These are phyloP conservation scores for Leccinum variicolor DNA, from an alignment of 768 basidiomycete species.

Conservation along the genomic window DNA sequence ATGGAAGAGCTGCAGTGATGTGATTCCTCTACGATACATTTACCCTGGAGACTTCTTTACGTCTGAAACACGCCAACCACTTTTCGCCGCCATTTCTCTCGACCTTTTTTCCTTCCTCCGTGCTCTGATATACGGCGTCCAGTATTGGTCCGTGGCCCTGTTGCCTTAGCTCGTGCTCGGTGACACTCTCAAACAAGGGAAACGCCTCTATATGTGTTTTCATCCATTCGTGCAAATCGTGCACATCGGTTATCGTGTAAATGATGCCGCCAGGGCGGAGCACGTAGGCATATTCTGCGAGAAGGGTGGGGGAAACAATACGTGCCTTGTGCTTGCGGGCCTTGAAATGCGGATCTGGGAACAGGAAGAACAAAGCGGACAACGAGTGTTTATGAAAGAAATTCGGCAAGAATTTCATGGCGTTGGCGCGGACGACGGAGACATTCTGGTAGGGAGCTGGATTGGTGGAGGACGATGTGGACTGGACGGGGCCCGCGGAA, in stretches of 20 bases:
- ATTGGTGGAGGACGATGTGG: slow-evolving; percentile 22
- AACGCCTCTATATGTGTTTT: slow-evolving; percentile 80
- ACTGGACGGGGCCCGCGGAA: slow-evolving; percentile 24
- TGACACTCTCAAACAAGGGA: slow-evolving; percentile 81
- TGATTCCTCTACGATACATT: slow-evolving; percentile 6
- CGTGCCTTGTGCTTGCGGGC: slow-evolving; percentile 97
- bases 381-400: slow-evolving; percentile 91
- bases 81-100: slow-evolving; percentile 88
- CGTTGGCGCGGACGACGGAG: slow-evolving; percentile 91
- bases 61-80: slow-evolving; percentile 87
- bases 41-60: slow-evolving; percentile 38
- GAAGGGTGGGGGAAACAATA: slow-evolving; percentile 95
- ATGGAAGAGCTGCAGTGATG: slow-evolving; percentile 37
- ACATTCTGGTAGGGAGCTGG: slow-evolving; percentile 76
- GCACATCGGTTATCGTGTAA: slow-evolving; percentile 97
- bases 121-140: slow-evolving; percentile 80
- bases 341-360: slow-evolving; percentile 99
- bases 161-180: slow-evolving; percentile 69
- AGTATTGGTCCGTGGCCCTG: slow-evolving; percentile 74
- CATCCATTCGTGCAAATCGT: slow-evolving; percentile 96
- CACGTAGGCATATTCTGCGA: slow-evolving; percentile 96
- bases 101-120: slow-evolving; percentile 97
- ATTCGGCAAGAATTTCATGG: slow-evolving; percentile 98
- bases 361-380: slow-evolving; percentile 93
- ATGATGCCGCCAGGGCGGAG: slow-evolving; percentile 91